Evolutionary conservation across 805 yeast genomes (phyloP).

Genomic region (Metschnikowia anglica): DNA sequence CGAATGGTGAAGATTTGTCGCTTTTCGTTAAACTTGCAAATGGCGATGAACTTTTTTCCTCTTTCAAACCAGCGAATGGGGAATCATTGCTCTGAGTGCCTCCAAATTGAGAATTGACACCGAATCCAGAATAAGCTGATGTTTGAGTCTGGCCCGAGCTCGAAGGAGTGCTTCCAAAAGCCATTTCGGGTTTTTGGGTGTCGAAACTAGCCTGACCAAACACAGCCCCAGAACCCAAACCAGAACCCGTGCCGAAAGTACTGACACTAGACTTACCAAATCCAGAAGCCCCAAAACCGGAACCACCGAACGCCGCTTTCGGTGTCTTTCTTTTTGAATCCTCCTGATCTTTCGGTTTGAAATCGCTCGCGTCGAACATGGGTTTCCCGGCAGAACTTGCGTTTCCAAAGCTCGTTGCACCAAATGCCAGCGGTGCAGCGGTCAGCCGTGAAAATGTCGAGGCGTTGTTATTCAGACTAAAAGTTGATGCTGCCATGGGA

Average conservation of each 20-base stretch:
- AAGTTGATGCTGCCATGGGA: neutral
- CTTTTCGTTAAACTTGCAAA: constrained; percentile 5
- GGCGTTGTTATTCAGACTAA: neutral
- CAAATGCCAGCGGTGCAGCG: constrained; percentile 5
- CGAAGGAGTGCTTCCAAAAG: constrained; percentile 2
- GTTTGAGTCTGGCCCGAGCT: neutral
- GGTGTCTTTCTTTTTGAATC: constrained; percentile 1
- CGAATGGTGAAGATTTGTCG: constrained; percentile 7
- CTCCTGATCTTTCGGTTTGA: neutral
- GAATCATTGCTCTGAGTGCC: neutral
- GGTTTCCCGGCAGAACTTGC: neutral
- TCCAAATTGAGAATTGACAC: constrained; percentile 10
- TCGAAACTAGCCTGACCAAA: constrained; percentile 12
- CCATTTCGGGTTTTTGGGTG: constrained; percentile 3
- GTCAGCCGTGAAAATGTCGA: neutral
- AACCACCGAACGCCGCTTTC: constrained; percentile 3
- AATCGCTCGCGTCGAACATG: constrained; percentile 9
- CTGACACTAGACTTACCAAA: neutral
- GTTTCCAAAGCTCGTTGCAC: constrained; percentile 20
- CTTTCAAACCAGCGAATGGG: constrained; percentile 7
- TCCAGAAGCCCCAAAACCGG: neutral
- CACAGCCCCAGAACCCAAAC: constrained; percentile 2
- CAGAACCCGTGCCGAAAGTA: neutral
- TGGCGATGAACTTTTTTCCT: constrained; percentile 3
- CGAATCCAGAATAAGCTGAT: constrained; percentile 3